Conservation (phyloP, 2,329 filamentous ascomycete species). For the Zalaria obscura region DNA sequence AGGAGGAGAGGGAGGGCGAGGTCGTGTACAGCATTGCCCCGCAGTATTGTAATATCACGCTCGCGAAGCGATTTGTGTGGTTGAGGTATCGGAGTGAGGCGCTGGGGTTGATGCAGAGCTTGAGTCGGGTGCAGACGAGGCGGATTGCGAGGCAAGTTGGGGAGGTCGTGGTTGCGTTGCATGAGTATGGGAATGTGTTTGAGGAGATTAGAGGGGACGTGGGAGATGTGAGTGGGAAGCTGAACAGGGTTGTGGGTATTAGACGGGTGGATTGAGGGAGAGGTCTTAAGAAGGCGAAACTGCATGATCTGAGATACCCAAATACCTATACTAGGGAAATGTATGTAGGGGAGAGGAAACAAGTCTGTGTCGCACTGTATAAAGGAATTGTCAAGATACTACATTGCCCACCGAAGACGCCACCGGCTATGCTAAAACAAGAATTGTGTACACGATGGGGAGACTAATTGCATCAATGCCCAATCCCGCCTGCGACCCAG, state of each 20-base stretch:
- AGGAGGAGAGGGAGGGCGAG: slow-evolving; percentile 17
- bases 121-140: slow-evolving; percentile 24
- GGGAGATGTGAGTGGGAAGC: slow-evolving; percentile 15
- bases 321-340: no score
- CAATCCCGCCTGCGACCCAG: slow-evolving; percentile 55
- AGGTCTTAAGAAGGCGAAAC: no score
- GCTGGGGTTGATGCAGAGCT: slow-evolving; percentile 18
- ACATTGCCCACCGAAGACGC: no score
- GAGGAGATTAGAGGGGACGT: slow-evolving; percentile 11
- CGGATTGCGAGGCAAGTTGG: slow-evolving; percentile 21
- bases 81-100: slow-evolving; percentile 21
- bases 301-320: no score
- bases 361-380: no score
- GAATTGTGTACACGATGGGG: no score
- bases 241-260: slow-evolving; percentile 18
- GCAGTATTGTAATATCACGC: slow-evolving; percentile 20
- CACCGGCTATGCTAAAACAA: no score
- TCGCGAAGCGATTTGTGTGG: slow-evolving; percentile 22
- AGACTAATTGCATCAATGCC: slow-evolving; percentile 27
- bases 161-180: slow-evolving; percentile 15
- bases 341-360: no score
- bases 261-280: slow-evolving; percentile 14
- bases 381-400: no score
- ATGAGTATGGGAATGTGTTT: slow-evolving; percentile 13
- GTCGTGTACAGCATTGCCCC: slow-evolving; percentile 15